phyloP scores from a whole-genome alignment of 805 yeast species.

The Kazachstania kunashirensis region DNA sequence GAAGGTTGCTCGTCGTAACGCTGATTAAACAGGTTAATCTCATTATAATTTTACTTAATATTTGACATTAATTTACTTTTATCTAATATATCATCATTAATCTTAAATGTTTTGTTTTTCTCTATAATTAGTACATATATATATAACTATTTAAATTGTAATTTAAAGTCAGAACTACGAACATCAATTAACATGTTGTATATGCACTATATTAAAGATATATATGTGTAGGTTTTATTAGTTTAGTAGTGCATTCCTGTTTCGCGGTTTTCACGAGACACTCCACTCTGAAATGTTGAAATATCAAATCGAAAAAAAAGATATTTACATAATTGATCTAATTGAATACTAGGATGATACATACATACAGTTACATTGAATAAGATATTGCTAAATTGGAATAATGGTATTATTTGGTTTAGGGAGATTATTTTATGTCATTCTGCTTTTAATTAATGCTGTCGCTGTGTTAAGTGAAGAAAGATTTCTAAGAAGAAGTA shows the following conservation, averaged over 20 bases:
- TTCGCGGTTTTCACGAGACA: too few relatives aligned
- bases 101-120: conserved; percentile 4
- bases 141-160: conserved; percentile 4
- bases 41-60: conserved; percentile 1
- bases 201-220: too few relatives aligned
- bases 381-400: too few relatives aligned
- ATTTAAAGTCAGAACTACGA: conserved; percentile 4
- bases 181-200: not conserved
- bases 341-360: too few relatives aligned
- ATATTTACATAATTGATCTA: too few relatives aligned
- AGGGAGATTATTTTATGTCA: conserved; percentile 47
- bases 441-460: conserved; percentile 54
- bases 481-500: conserved; percentile 57
- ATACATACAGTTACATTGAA: too few relatives aligned
- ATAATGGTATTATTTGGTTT: conserved; percentile 43
- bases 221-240: too few relatives aligned
- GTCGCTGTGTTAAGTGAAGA: conserved; percentile 75
- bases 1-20: conserved; percentile 82
- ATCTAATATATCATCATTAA: conserved; percentile 3
- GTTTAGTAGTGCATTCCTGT: too few relatives aligned
- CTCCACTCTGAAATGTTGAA: too few relatives aligned
- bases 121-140: conserved; percentile 2
- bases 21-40: conserved; percentile 43
- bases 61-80: conserved; percentile 4
- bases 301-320: too few relatives aligned